Evolutionary conservation across 2,329 filamentous ascomycete genomes (phyloP).

Genomic region (Ambrosiella xylebori): DNA sequence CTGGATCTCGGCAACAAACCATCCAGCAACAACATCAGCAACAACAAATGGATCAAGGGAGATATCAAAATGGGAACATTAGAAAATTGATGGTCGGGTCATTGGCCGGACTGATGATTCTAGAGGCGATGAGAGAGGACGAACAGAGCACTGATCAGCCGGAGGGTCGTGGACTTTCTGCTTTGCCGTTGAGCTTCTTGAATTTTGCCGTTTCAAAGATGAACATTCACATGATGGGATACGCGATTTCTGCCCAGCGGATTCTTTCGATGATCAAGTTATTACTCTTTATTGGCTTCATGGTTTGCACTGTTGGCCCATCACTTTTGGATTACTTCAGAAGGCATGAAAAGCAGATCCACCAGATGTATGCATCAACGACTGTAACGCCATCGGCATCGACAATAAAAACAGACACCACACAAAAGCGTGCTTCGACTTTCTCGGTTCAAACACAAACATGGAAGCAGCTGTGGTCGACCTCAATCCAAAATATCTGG

Average conservation of each 20-base stretch:
- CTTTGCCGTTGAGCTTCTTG: slow-evolving; percentile 43
- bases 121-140: slow-evolving; percentile 59
- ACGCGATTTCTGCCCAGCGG: slow-evolving; percentile 28
- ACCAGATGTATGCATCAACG: slow-evolving; percentile 54
- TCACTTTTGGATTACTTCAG: slow-evolving; percentile 24
- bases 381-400: slow-evolving; percentile 57
- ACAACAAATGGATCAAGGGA: slow-evolving; percentile 26
- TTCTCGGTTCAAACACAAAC: slow-evolving; percentile 19
- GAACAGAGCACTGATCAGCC: slow-evolving; percentile 47
- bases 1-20: slow-evolving; percentile 35
- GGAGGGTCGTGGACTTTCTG: slow-evolving; percentile 48
- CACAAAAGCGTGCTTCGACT: slow-evolving; percentile 18
- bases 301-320: slow-evolving; percentile 34
- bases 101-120: slow-evolving; percentile 76
- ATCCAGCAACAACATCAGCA: slow-evolving; percentile 34
- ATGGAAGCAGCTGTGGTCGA: slow-evolving; percentile 53
- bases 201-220: slow-evolving; percentile 29
- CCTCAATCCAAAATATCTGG: slow-evolving; percentile 81
- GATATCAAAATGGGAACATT: slow-evolving; percentile 40
- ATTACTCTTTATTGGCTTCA: slow-evolving; percentile 30
- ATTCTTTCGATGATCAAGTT: slow-evolving; percentile 36
- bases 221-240: slow-evolving; percentile 36
- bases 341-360: slow-evolving; percentile 22
- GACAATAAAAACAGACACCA: background rate
- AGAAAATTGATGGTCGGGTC: slow-evolving; percentile 85